These are phyloP conservation scores for Apiospora malaysiana DNA, from an alignment of 2,329 filamentous ascomycete genomes.

Conservation along the genomic window DNA sequence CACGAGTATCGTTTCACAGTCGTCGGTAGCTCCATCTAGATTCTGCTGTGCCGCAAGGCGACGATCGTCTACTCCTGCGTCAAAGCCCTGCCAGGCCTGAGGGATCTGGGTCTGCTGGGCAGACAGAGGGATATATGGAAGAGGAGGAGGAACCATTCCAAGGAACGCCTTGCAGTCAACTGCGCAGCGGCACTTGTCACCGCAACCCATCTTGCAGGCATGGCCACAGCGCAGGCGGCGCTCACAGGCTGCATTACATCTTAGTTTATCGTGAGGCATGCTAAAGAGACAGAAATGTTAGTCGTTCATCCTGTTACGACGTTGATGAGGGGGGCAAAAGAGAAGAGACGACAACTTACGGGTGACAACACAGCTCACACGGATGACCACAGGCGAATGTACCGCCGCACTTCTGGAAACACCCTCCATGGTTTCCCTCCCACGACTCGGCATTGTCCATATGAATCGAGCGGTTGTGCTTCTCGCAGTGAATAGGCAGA, in stretches of 20 bases:
- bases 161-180: constrained; percentile 12
- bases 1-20: neutral
- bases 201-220: constrained; percentile 36
- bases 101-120: neutral
- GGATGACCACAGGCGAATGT: constrained; percentile 37
- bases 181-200: constrained; percentile 33
- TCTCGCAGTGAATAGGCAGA: constrained; percentile 68
- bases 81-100: neutral
- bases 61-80: neutral
- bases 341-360: constrained; percentile 30
- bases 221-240: constrained; percentile 35
- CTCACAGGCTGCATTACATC: constrained; percentile 37
- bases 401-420: constrained; percentile 31
- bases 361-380: constrained; percentile 39
- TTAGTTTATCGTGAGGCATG: constrained; percentile 34
- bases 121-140: no score
- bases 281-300: constrained; percentile 23
- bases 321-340: neutral
- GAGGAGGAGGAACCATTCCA: neutral
- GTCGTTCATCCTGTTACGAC: neutral
- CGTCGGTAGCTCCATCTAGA: neutral
- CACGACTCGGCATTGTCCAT: constrained; percentile 62
- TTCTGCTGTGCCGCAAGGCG: no score
- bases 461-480: constrained; percentile 58
- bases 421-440: constrained; percentile 41